These are phyloP conservation scores for Entomophthora muscae DNA, from an alignment of 371 early-diverging fungal species.

Conservation along the genomic window DNA sequence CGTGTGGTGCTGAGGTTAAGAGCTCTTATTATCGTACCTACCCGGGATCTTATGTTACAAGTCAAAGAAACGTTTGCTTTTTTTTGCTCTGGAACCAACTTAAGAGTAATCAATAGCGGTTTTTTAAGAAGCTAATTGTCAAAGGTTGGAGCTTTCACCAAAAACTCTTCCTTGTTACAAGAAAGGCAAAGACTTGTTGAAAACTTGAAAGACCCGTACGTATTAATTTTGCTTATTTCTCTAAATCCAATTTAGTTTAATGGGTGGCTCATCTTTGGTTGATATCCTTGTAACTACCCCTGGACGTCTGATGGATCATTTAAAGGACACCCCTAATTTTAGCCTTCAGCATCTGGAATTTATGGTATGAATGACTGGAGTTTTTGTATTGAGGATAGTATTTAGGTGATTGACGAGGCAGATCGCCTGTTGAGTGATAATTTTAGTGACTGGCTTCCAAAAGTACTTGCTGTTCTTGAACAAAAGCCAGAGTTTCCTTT, in stretches of 20 bases:
- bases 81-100: slow-evolving; percentile 47
- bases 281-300: slow-evolving; percentile 94
- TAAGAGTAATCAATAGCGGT: slow-evolving; percentile 20
- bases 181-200: slow-evolving; percentile 56
- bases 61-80: slow-evolving; percentile 67
- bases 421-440: slow-evolving; percentile 83
- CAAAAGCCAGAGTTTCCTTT: background rate
- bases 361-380: slow-evolving; percentile 26
- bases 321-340: slow-evolving; percentile 65
- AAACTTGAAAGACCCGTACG: slow-evolving; percentile 17
- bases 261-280: slow-evolving; percentile 45
- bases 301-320: slow-evolving; percentile 83
- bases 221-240: background rate
- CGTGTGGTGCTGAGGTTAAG: slow-evolving; percentile 56
- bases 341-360: slow-evolving; percentile 79
- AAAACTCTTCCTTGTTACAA: slow-evolving; percentile 55
- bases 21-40: slow-evolving; percentile 78
- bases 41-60: slow-evolving; percentile 73
- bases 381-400: background rate
- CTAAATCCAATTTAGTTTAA: slow-evolving; percentile 12
- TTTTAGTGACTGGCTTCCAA: slow-evolving; percentile 84
- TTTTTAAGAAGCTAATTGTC: background rate
- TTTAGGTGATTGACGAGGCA: slow-evolving; percentile 76
- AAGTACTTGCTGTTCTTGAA: slow-evolving; percentile 27
- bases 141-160: slow-evolving; percentile 44